A percentile compares a stretch with the other conserved stretches of the same genome.
Conservation (phyloP, 1,284 basidiomycete species). For the Volvariella surrecta region DNA sequence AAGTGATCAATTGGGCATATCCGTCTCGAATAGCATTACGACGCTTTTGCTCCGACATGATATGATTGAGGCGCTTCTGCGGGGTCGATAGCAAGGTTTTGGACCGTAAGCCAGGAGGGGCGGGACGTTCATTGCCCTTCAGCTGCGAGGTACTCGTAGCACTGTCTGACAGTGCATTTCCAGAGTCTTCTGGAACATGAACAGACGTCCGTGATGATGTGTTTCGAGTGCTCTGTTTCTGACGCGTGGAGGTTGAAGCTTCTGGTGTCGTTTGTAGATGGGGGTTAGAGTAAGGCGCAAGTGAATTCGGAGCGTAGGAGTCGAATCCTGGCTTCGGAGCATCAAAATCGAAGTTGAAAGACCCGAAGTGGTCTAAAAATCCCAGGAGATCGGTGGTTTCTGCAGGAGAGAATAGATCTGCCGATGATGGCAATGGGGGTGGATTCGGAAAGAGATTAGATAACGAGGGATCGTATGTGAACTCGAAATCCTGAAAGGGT, state of each 20-base stretch:
- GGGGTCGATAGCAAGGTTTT: conserved; percentile 71
- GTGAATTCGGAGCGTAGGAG: conserved; percentile 12
- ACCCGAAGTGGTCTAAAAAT: conserved; percentile 70
- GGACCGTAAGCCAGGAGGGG: conserved; percentile 19
- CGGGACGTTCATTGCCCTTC: conserved; percentile 9
- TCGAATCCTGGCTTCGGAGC: conserved; percentile 12
- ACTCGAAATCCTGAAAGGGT: conserved; percentile 56
- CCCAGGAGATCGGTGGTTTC: conserved; percentile 67
- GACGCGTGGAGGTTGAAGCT: conserved; percentile 26
- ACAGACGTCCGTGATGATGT: conserved; percentile 19
- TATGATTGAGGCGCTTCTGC: conserved; percentile 90
- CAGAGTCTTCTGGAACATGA: conserved; percentile 10
- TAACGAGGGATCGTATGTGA: conserved; percentile 50
- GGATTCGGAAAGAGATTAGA: conserved; percentile 47
- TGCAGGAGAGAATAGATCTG: conserved; percentile 64
- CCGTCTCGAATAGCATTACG: conserved; percentile 85
- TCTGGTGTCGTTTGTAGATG: conserved; percentile 36
- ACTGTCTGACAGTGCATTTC: too few species aligned
- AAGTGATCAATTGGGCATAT: conserved; percentile 73
- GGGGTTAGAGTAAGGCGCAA: conserved; percentile 36
- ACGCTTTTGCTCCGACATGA: conserved; percentile 87
- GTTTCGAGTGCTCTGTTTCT: conserved; percentile 19
- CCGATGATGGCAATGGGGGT: conserved; percentile 53
- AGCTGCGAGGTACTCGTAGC: conserved; percentile 18
- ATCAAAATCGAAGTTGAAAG: conserved; percentile 57